Conservation (phyloP, 2,329 filamentous ascomycete genomes). For the Penicillium sp. region DNA sequence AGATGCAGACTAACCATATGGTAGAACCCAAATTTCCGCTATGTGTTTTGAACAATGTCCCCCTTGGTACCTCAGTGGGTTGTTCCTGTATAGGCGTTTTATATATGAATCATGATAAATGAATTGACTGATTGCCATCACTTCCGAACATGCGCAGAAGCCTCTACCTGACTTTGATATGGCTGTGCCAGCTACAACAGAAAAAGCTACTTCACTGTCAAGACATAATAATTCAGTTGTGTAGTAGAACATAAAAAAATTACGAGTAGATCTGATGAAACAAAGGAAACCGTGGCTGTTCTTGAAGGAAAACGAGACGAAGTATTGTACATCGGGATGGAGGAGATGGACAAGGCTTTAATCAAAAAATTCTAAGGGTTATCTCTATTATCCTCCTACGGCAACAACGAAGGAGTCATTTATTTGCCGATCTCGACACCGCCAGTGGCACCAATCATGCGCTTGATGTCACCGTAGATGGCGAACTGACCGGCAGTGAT, state of each 20-base stretch:
- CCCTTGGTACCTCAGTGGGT: not conserved
- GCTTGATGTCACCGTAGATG: slow-evolving; percentile 79
- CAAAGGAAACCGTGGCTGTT: slow-evolving; percentile 22
- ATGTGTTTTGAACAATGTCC: slow-evolving; percentile 37
- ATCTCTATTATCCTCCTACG: slow-evolving; percentile 26
- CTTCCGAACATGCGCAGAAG: too few species aligned
- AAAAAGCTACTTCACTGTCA: too few species aligned
- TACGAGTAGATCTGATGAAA: not conserved
- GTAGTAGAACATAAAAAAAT: not conserved
- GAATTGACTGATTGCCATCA: too few species aligned
- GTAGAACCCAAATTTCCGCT: slow-evolving; percentile 22
- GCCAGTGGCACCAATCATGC: slow-evolving; percentile 68
- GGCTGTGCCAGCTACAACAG: too few species aligned
- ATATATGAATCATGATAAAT: not conserved
- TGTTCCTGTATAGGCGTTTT: not conserved
- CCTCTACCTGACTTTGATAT: too few species aligned
- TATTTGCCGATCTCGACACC: slow-evolving; percentile 69
- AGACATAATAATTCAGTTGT: too few species aligned
- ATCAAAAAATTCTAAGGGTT: slow-evolving; percentile 22
- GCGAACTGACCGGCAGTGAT: slow-evolving; percentile 81
- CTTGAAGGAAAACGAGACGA: slow-evolving; percentile 24
- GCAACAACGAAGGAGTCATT: slow-evolving; percentile 20
- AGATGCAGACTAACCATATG: not conserved
- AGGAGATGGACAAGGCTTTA: slow-evolving; percentile 26
- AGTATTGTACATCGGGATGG: slow-evolving; percentile 27